Percentiles rank a stretch among this genome's conserved stretches.
These are phyloP conservation scores for Termitomyces sp. DNA, from an alignment of 768 basidiomycete species.

Conservation along the genomic window DNA sequence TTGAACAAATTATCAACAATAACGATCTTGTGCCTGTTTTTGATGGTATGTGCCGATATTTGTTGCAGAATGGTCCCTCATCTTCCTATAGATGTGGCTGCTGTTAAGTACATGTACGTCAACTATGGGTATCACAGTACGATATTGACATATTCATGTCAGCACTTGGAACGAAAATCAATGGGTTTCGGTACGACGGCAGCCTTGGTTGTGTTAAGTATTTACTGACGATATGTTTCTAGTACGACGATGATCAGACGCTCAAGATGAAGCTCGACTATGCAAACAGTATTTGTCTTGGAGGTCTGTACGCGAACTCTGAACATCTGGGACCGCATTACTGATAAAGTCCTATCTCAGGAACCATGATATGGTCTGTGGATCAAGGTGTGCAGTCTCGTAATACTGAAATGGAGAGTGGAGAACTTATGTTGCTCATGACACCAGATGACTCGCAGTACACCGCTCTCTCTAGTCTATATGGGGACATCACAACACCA, in stretches of 20 bases:
- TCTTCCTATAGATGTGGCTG: not conserved
- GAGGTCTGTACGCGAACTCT: not conserved
- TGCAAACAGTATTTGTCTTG: slow-evolving; percentile 17
- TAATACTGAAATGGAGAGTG: not conserved
- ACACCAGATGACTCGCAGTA: slow-evolving; percentile 5
- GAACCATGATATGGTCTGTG: slow-evolving; percentile 14
- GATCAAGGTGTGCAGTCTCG: slow-evolving; percentile 2
- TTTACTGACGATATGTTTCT: not conserved
- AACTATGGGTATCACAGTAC: not conserved
- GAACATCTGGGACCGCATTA: not conserved
- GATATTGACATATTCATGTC: not conserved
- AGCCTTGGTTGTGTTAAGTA: not conserved
- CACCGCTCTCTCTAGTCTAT: slow-evolving; percentile 2
- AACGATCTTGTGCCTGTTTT: not conserved
- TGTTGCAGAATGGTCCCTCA: not conserved
- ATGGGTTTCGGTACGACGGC: slow-evolving; percentile 15
- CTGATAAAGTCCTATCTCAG: not conserved
- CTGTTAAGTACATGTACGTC: not conserved
- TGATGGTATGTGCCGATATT: not conserved
- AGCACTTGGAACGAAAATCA: slow-evolving; percentile 11
- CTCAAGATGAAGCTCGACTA: slow-evolving; percentile 19
- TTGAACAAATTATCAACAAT: slow-evolving; percentile 8
- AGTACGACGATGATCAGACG: slow-evolving; percentile 17
- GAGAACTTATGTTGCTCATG: not conserved
- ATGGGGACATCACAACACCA: slow-evolving; percentile 1